Evolutionary conservation across 2,329 filamentous ascomycete genomes (phyloP), one percentile per base, ranked within the genome.

Genomic region (Fusarium duplospermum): DNA sequence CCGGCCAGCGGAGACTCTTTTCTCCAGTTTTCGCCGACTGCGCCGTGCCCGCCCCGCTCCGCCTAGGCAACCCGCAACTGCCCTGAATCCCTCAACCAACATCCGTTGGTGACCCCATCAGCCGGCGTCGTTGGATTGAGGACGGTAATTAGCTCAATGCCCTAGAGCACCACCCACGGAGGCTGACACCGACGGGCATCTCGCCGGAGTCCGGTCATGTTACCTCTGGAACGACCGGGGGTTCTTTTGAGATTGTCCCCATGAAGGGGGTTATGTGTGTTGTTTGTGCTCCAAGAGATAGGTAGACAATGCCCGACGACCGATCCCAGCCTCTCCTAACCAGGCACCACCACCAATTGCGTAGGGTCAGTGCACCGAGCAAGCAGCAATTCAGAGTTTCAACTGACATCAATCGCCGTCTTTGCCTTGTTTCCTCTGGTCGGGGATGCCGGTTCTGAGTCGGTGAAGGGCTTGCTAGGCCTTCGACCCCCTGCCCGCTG

Each of bases 21-120:
- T 31, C 71, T 60, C 70, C 70, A 74, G 40, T 62, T 73, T 66
- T 71, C 71, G 63, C 71, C 71, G 71, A 36, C 31, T 47, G 42
- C 33, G 16, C 64, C 71, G 71, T 61, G 68, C 61, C 71, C 68
- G 57, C 63, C 71, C 57, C 38, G 36, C 59, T 62, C 71, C 61
- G 67, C 60, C 47, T 58, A n/a, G 22, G 47, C 18, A 50, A 18
- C 42, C 42, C 42, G 42, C 42, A 22, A 47, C 27, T 10, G 42
- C 45, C 24, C 45, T 50, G 24, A 29, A 52, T 52, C 27, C 47
- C 31, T 57, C 33, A 14, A 57, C 54, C 54, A 57, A 36, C 33
- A 31, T 24, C 54, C n/a, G 20, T 29, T 52, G 47, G 24, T 16
- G 45, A 27, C 47, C 24, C 47, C 47, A 52, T 52, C 47, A 52